Evolutionary conservation across 2,329 filamentous ascomycete genomes (phyloP), one percentile per base, ranked within the genome.

Genomic region (Capronia coronata): DNA sequence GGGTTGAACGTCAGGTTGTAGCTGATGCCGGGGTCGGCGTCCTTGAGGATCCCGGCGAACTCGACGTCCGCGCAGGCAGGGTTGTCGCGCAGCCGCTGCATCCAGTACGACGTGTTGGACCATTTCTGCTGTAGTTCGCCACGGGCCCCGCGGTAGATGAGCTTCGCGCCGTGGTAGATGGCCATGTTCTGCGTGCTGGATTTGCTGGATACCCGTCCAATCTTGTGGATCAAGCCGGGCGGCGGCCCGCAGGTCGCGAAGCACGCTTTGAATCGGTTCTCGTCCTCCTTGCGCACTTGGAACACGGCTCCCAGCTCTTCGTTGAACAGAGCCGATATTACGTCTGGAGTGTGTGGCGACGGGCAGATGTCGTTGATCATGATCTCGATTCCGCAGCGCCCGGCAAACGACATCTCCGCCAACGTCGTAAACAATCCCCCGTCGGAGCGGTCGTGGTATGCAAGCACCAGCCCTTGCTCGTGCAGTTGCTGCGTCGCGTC

Each of bases 371-470:
- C 79, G 64, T 96, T 90, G 49, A 96, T 74, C 75, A 87, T 85
- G 52, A 97, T 75, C 59, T 94, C 86, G 23, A 88, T 78, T 54
- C 91, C 93, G 62, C 87, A 94, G 48, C 90, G 85, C 22, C 93
- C 93, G 25, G 93, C 91, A 66, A 97, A 97, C 81, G 94, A 94
- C 93, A 97, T 97, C 70, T 98, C 93, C 2, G 83, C 87, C 27
- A 97, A 71, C 4, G 91, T 90, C 1, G 91, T 93, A 64, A 97
- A 80, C 8, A 97, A 74, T 62, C 93, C 93, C 67, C 91, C 93
- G 66, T 97, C 91, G 0, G 89, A 96, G 40, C 86, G 79, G 68
- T 97, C 93, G 66, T 97, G 93, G 66, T 97, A 97, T 2, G 91
- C 91, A 18, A 97, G 79, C 9, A 97, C 90, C 51, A 86, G 77